Evolutionary conservation across 1,284 basidiomycete genomes (phyloP).

Genomic region (Rugiboletus extremiorientalis): DNA sequence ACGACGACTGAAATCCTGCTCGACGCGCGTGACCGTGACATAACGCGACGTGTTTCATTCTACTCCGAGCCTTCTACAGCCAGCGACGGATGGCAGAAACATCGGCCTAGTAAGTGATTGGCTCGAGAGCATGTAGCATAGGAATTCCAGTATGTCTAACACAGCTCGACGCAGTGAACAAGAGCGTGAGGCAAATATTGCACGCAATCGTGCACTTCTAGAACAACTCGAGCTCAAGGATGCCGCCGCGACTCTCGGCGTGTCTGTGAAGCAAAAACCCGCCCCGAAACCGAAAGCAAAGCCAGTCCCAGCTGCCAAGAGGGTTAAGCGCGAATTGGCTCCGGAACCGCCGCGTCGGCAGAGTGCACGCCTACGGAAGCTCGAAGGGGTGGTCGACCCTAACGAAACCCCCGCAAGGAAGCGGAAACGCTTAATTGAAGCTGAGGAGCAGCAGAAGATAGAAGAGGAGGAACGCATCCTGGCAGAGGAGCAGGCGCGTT

Average conservation of each 20-base stretch:
- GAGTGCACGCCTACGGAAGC: conserved; percentile 63
- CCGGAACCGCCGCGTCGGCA: conserved; percentile 58
- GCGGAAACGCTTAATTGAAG: conserved; percentile 58
- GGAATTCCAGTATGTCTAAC: conserved; percentile 1
- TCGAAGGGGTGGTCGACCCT: conserved; percentile 46
- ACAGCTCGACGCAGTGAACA: conserved; percentile 52
- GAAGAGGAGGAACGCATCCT: conserved; percentile 59
- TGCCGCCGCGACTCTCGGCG: conserved; percentile 50
- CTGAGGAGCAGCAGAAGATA: conserved; percentile 49
- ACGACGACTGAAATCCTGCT: no score
- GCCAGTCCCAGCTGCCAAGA: conserved; percentile 58
- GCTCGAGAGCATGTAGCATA: not conserved
- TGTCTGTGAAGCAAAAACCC: conserved; percentile 36
- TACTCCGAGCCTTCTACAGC: no score
- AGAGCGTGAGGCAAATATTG: conserved; percentile 76
- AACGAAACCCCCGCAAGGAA: conserved; percentile 65
- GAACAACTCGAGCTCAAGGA: conserved; percentile 67
- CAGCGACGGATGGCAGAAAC: conserved; percentile 39
- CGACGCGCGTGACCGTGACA: conserved; percentile 23
- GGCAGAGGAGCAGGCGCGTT: conserved; percentile 58
- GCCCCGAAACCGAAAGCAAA: conserved; percentile 50
- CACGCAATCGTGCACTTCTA: conserved; percentile 70
- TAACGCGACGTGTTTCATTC: no score
- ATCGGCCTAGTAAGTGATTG: conserved; percentile 51
- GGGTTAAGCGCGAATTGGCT: conserved; percentile 46